A percentile compares a stretch with the other conserved stretches of the same genome.
These are phyloP conservation scores for Beta lomatogona DNA, from an alignment of 179 eudicot species.

Conservation along the genomic window DNA sequence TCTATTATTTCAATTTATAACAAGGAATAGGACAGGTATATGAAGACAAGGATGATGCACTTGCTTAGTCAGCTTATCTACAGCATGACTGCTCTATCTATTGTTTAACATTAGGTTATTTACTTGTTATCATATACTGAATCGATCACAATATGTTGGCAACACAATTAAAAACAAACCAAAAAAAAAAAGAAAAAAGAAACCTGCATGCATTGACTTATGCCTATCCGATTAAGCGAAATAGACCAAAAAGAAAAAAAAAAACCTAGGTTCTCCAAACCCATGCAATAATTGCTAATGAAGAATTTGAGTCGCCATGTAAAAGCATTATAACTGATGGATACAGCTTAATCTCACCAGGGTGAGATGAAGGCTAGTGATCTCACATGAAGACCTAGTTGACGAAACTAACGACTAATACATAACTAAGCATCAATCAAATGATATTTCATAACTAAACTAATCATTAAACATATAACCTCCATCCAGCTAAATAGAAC, in stretches of 20 bases:
- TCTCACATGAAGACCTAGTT: not conserved
- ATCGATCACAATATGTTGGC: not conserved
- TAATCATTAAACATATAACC: not conserved
- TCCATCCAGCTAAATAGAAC: not conserved
- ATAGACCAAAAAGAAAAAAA: not conserved
- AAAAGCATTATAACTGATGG: not conserved
- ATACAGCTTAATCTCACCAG: not conserved
- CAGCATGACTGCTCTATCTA: not conserved
- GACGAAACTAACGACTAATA: not conserved
- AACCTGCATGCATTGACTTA: not conserved
- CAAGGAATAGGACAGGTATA: not conserved
- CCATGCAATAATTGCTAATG: not conserved
- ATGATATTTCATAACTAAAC: not conserved
- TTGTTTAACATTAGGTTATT: not conserved
- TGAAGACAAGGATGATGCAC: not conserved
- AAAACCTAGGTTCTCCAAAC: not conserved
- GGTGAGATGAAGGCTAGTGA: not conserved
- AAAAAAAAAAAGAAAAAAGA: too few species aligned
- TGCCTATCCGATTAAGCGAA: not conserved
- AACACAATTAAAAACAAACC: too few species aligned
- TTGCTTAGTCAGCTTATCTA: slow-evolving; percentile 15
- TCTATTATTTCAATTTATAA: not conserved
- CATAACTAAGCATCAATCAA: not conserved
- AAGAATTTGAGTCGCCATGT: not conserved
- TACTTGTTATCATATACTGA: not conserved